phyloP scores from a whole-genome alignment of 164 flowering plant species.

The Vitis labrusca region DNA sequence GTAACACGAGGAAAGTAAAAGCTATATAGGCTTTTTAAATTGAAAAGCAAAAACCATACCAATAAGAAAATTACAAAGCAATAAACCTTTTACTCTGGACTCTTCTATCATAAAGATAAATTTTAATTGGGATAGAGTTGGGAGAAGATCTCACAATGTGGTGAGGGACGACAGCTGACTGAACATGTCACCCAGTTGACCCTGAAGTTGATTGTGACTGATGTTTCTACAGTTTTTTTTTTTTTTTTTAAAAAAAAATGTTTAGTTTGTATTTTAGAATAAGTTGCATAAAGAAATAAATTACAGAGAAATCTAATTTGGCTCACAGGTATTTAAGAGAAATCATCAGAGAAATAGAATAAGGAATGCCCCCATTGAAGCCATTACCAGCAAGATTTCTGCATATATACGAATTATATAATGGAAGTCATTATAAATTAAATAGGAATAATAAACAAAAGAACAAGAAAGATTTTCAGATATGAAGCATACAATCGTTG shows the following conservation, averaged over 20 bases:
- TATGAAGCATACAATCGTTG: slow-evolving; percentile 50
- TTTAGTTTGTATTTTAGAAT: slow-evolving; percentile 1
- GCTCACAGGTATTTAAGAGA: slow-evolving; percentile 76
- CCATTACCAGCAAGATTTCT: slow-evolving; percentile 78
- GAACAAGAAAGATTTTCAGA: not conserved
- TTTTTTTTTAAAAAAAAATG: not conserved
- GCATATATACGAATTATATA: slow-evolving; percentile 24
- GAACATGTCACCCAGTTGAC: slow-evolving; percentile 52
- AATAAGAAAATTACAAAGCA: no score
- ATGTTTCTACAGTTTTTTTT: slow-evolving; percentile 47
- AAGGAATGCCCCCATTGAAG: slow-evolving; percentile 63
- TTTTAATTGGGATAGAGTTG: not conserved
- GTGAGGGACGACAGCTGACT: slow-evolving; percentile 57
- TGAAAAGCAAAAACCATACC: no score
- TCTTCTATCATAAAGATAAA: not conserved
- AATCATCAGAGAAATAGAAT: slow-evolving; percentile 56
- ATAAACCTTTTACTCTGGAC: no score
- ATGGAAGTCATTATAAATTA: slow-evolving; percentile 4
- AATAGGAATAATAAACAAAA: not conserved
- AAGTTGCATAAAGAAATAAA: slow-evolving; percentile 2
- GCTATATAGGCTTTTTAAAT: no score
- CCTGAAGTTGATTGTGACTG: slow-evolving; percentile 74
- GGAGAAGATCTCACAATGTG: slow-evolving; percentile 57
- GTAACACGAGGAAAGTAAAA: no score
- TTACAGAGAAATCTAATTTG: not conserved